A percentile compares a stretch with the other conserved stretches of the same genome.
These are phyloP conservation scores for Scedosporium minutisporum DNA, from an alignment of 2,329 filamentous ascomycete genomes.

Conservation along the genomic window DNA sequence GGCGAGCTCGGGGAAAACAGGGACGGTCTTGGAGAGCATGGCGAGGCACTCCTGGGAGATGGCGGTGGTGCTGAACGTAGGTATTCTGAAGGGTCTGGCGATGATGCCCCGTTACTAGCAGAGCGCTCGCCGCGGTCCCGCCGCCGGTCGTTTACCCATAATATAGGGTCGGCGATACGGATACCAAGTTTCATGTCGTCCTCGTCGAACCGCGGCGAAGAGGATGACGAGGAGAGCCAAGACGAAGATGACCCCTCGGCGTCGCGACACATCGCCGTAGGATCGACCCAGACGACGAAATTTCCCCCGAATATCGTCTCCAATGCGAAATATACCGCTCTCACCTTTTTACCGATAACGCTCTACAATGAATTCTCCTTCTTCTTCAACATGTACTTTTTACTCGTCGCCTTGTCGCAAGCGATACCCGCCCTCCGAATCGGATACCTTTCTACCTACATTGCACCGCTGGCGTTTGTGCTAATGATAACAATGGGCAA, in stretches of 20 bases:
- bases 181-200: constrained; percentile 59
- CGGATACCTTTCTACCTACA: constrained; percentile 89
- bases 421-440: constrained; percentile 82
- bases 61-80: constrained; percentile 43
- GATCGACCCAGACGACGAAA: constrained; percentile 59
- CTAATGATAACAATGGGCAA: constrained; percentile 88
- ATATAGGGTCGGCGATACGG: constrained; percentile 40
- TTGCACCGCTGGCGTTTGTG: constrained; percentile 86
- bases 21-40: constrained; percentile 53
- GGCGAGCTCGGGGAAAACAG: constrained; percentile 49
- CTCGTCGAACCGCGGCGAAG: constrained; percentile 20
- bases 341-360: constrained; percentile 88
- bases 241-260: constrained; percentile 55
- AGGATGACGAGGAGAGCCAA: constrained; percentile 36
- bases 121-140: constrained; percentile 15
- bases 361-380: constrained; percentile 99
- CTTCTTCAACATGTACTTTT: constrained; percentile 99
- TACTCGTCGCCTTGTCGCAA: constrained; percentile 89
- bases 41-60: constrained; percentile 56
- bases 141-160: constrained; percentile 18
- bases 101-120: constrained; percentile 66
- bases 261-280: constrained; percentile 67
- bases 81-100: constrained; percentile 53
- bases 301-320: constrained; percentile 89
- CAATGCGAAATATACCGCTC: constrained; percentile 94